Base-by-base conservation (phyloP, 345 rosid genomes). In the Toxicodendron radicans region DNA sequence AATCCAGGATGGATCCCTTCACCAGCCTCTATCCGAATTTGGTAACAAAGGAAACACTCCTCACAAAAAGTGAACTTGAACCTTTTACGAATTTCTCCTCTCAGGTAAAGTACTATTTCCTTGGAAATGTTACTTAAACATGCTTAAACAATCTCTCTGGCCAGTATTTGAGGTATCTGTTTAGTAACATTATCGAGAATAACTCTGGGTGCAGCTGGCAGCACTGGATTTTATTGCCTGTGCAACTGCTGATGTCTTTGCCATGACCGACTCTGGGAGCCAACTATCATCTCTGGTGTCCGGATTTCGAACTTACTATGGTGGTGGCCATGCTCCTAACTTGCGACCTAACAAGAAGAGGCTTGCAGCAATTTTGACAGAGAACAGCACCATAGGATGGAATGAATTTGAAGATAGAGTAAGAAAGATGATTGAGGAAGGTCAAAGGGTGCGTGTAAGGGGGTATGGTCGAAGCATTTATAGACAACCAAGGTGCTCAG, bases 181-280 rank as follows among this genome's bases (percentile, higher is more conserved):
- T 60, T 12, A 33, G 16, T 74, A 65, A 69, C 58, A 61, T 61
- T 17, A 17, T 72, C 13, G 45, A 18, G 20, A 59, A 46, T n/a
- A 35, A 13, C 27, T 33, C 65, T 69, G 70, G 57, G 66, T 86
- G 83, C 86, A 91, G 97, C 80, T 95, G 48, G 99, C 97, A 7
- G 98, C 99, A 7, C 64, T 95, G 75, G 97, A 92, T 81, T 90
- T 92, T 74, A 90, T 95, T 69, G 94, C 90, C 16, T 95, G 95
- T 78, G 94, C 94, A 71, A 90, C 94, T 48, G 87, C 98, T 48
- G 96, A 92, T 70, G 93, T 91, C 45, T 95, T 92, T 79, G 92
- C 98, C 48, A 88, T 92, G 97, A 95, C 97, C 10, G 99, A 91
- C 76, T 95, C 99, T 2, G 97, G 99, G 66, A 95, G 97, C 83